These are phyloP conservation scores for cucumber (Cucumis sativus) DNA, from an alignment of 306 rosid species.

Conservation along the genomic window DNA sequence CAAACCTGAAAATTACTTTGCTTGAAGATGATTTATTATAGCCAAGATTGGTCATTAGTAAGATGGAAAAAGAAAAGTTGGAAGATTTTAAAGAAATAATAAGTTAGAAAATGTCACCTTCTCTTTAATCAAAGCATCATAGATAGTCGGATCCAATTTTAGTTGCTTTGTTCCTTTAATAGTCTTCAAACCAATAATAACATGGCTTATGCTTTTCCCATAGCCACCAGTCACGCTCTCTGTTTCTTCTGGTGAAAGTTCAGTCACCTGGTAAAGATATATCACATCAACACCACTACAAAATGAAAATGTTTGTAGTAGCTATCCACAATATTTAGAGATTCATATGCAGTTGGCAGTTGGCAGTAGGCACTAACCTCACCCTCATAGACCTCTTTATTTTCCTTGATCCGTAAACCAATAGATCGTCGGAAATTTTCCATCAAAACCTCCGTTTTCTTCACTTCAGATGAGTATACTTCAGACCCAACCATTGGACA, in stretches of 20 bases:
- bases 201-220: slow-evolving; percentile 98
- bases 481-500: slow-evolving; percentile 99
- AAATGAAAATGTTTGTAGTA: not conserved
- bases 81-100: not conserved
- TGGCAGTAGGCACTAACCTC: slow-evolving; percentile 45
- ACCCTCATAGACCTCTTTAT: slow-evolving; percentile 93
- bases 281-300: slow-evolving; percentile 12
- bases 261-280: slow-evolving; percentile 50
- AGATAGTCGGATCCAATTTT: slow-evolving; percentile 92
- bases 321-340: not conserved
- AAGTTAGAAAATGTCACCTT: slow-evolving; percentile 33
- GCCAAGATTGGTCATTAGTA: not conserved
- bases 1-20: not conserved
- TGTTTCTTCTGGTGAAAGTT: slow-evolving; percentile 89
- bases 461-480: slow-evolving; percentile 91
- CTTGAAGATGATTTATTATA: not conserved
- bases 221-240: slow-evolving; percentile 90
- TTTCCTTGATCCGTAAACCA: slow-evolving; percentile 91
- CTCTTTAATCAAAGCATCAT: slow-evolving; percentile 89
- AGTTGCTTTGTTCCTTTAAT: slow-evolving; percentile 96
- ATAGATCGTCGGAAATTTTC: slow-evolving; percentile 87
- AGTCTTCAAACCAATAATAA: slow-evolving; percentile 84
- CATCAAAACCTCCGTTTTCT: slow-evolving; percentile 94
- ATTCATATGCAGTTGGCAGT: not conserved
- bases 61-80: not conserved